Evolutionary conservation across 2,329 filamentous ascomycete species (phyloP).

Genomic region (Colletotrichum tofieldiae): DNA sequence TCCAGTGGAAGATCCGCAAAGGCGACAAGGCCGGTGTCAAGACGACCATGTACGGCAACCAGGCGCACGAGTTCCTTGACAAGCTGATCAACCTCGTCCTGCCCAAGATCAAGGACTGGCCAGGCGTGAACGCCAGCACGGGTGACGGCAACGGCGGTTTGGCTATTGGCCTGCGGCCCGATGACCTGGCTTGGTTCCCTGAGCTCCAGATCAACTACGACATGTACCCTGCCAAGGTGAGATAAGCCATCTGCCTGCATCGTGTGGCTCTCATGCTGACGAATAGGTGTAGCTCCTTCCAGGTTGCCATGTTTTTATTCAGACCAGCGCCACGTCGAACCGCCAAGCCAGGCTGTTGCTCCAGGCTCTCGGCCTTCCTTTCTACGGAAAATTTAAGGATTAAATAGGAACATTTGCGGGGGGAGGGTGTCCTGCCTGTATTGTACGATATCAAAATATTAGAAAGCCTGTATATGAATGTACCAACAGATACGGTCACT

Average conservation of each 20-base stretch:
- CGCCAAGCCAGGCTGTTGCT: constrained; percentile 84
- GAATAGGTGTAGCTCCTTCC: constrained; percentile 76
- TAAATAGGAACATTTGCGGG: constrained; percentile 44
- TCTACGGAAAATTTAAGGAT: constrained; percentile 79
- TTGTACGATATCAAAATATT: constrained; percentile 41
- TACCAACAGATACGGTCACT: constrained; percentile 41
- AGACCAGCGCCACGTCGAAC: constrained; percentile 89
- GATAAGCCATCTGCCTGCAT: constrained; percentile 20
- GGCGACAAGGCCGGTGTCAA: constrained; percentile 84
- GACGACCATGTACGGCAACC: constrained; percentile 81
- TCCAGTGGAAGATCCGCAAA: constrained; percentile 81
- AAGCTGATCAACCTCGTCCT: constrained; percentile 92
- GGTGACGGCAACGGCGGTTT: constrained; percentile 94
- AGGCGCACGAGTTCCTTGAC: constrained; percentile 91
- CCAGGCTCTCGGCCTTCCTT: constrained; percentile 71
- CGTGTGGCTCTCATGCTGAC: constrained; percentile 68
- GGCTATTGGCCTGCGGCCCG: constrained; percentile 82
- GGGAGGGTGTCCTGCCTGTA: constrained; percentile 3
- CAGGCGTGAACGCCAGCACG: constrained; percentile 74
- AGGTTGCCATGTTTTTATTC: constrained; percentile 85
- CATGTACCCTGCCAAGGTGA: constrained; percentile 69
- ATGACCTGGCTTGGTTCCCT: constrained; percentile 87
- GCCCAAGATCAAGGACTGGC: constrained; percentile 97
- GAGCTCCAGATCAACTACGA: constrained; percentile 97
- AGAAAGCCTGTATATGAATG: constrained; percentile 42